Evolutionary conservation across 371 early-diverging fungal genomes (phyloP).

Genomic region (Syncephalastrum racemosum): DNA sequence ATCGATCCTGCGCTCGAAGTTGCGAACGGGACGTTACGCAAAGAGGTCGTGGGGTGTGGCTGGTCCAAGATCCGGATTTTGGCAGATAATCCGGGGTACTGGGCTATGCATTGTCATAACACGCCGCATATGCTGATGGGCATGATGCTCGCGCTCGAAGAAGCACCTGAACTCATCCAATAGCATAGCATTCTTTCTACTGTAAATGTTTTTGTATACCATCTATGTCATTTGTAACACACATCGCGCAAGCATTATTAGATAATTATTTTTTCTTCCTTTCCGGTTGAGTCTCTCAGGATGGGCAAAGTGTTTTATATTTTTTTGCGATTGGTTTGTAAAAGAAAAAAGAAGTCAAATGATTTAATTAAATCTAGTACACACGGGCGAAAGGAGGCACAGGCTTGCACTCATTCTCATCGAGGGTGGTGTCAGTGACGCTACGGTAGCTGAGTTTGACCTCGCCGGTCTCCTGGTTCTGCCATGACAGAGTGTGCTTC

Average conservation of each 20-base stretch:
- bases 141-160: conserved; percentile 45
- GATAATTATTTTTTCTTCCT: too few species aligned
- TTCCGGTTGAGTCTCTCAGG: too few species aligned
- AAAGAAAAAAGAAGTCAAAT: not conserved
- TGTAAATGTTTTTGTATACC: too few species aligned
- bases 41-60: too few species aligned
- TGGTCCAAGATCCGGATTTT: conserved; percentile 43
- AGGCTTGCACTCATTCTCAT: conserved; percentile 89
- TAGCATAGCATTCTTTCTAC: too few species aligned
- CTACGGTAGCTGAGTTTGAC: conserved; percentile 83
- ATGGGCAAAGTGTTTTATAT: too few species aligned
- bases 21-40: too few species aligned
- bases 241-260: too few species aligned
- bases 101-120: conserved; percentile 49
- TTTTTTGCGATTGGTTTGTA: not conserved
- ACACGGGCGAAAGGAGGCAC: conserved; percentile 95
- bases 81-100: conserved; percentile 47
- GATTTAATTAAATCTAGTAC: conserved; percentile 61
- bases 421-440: conserved; percentile 84
- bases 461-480: conserved; percentile 79
- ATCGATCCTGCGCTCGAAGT: too few species aligned
- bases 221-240: too few species aligned
- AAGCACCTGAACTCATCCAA: conserved; percentile 34
- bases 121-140: conserved; percentile 44
- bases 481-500: conserved; percentile 97